A percentile compares a stretch with the other conserved stretches of the same genome.
phyloP scores from a whole-genome alignment of 176 grass and related monocot genomes.

The Triticum monococcum region DNA sequence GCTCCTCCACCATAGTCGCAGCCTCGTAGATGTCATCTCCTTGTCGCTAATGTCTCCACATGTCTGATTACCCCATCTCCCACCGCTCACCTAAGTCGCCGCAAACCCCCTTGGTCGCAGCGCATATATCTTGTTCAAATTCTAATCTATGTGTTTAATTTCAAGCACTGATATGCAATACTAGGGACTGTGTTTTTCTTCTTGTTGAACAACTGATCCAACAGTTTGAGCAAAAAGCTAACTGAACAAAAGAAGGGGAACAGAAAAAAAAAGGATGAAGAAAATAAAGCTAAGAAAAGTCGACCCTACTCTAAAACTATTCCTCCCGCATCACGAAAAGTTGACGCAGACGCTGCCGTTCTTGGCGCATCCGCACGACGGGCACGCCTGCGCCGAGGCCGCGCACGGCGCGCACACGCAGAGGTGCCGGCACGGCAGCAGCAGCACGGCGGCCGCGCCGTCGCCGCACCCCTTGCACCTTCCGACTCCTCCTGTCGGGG shows the following conservation, averaged over 20 bases:
- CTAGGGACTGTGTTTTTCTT: neutral
- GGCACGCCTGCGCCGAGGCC: conserved; percentile 44
- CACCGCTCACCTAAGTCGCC: neutral
- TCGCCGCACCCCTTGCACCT: conserved; percentile 48
- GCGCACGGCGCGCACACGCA: conserved; percentile 69
- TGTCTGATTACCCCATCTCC: neutral
- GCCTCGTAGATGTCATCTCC: neutral
- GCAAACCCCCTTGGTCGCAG: neutral
- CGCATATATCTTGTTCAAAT: neutral
- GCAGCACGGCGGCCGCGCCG: conserved; percentile 45
- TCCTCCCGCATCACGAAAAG: conserved; percentile 48
- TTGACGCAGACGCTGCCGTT: conserved; percentile 68
- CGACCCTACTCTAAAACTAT: conserved; percentile 17
- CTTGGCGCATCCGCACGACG: conserved; percentile 55
- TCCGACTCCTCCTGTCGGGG: neutral
- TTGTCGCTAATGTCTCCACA: neutral
- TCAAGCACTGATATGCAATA: neutral
- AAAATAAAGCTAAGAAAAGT: conserved; percentile 10
- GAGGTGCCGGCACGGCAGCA: conserved; percentile 85
- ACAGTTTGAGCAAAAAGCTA: neutral
- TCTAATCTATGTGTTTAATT: neutral
- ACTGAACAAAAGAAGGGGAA: neutral
- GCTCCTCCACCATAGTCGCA: neutral
- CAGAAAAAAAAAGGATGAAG: neutral
- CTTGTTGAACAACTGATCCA: conserved; percentile 15